Percentiles rank a stretch among this genome's conserved stretches.
These are phyloP conservation scores for Cylindrodendrum hubeiense DNA, from an alignment of 2,329 filamentous ascomycete genomes.

Conservation along the genomic window DNA sequence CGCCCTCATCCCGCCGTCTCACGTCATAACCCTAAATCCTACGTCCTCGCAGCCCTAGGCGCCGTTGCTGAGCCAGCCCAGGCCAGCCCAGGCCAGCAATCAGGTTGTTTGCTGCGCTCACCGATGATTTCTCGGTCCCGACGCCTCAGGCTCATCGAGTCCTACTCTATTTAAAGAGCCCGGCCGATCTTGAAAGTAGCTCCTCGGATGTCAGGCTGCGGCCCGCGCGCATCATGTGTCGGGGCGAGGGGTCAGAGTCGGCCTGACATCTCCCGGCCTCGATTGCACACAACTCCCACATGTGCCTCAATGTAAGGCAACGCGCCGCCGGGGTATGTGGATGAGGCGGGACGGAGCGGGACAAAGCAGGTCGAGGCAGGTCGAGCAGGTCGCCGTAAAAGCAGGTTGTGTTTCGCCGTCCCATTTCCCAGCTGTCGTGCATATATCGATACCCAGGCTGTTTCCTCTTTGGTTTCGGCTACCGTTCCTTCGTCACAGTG, in stretches of 20 bases:
- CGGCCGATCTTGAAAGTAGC: not conserved
- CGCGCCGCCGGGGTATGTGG: not conserved
- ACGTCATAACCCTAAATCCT: slow-evolving; percentile 44
- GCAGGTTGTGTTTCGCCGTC: not conserved
- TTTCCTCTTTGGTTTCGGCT: slow-evolving; percentile 15
- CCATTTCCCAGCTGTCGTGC: slow-evolving; percentile 11
- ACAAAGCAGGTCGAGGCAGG: no score
- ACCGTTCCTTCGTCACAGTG: slow-evolving; percentile 8
- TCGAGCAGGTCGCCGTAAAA: not conserved
- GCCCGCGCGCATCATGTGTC: slow-evolving; percentile 10
- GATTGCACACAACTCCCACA: slow-evolving; percentile 1
- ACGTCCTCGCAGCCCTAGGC: slow-evolving; percentile 15
- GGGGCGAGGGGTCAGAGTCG: slow-evolving; percentile 12
- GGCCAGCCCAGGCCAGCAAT: not conserved
- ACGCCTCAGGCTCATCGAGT: not conserved
- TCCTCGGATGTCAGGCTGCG: not conserved
- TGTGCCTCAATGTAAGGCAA: not conserved
- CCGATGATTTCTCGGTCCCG: no score
- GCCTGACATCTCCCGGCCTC: slow-evolving; percentile 8
- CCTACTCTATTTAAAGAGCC: slow-evolving; percentile 4
- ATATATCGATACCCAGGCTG: slow-evolving; percentile 17
- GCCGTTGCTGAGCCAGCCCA: slow-evolving; percentile 16
- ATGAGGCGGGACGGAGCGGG: no score
- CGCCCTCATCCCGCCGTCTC: slow-evolving; percentile 32
- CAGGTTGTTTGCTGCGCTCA: not conserved